Conservation (phyloP, 2,329 filamentous ascomycete species). For the Parastagonospora nodorum region DNA sequence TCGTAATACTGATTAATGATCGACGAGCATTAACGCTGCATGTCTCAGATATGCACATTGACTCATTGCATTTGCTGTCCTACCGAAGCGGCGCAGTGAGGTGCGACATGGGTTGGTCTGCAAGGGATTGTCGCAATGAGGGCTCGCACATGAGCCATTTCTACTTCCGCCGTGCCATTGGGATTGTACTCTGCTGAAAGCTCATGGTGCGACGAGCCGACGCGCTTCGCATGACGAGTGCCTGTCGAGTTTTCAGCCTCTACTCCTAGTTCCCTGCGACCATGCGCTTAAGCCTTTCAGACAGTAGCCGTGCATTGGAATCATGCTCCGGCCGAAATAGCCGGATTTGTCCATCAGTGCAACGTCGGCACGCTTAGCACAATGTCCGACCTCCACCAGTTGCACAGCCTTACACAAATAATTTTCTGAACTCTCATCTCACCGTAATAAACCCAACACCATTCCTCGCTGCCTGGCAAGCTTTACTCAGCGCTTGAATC, state of each 20-base stretch:
- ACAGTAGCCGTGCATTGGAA: constrained; percentile 15
- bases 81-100: constrained; percentile 11
- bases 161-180: neutral
- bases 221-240: neutral
- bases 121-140: neutral
- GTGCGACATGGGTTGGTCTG: constrained; percentile 5
- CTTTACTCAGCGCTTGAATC: constrained; percentile 62
- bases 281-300: constrained; percentile 15
- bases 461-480: constrained; percentile 61
- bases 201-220: too few species aligned
- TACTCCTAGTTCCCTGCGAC: neutral
- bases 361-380: constrained; percentile 16
- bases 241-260: constrained; percentile 6
- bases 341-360: constrained; percentile 12
- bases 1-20: neutral
- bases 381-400: constrained; percentile 28
- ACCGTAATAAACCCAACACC: constrained; percentile 65
- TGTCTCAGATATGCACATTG: neutral
- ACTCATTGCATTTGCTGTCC: constrained; percentile 9
- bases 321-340: neutral
- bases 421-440: constrained; percentile 51
- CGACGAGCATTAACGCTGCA: neutral
- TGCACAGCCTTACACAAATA: constrained; percentile 37
- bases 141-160: neutral
- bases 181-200: neutral